These are phyloP conservation scores for Corynascus novoguineensis DNA, from an alignment of 495 filamentous ascomycete species.

Conservation along the genomic window DNA sequence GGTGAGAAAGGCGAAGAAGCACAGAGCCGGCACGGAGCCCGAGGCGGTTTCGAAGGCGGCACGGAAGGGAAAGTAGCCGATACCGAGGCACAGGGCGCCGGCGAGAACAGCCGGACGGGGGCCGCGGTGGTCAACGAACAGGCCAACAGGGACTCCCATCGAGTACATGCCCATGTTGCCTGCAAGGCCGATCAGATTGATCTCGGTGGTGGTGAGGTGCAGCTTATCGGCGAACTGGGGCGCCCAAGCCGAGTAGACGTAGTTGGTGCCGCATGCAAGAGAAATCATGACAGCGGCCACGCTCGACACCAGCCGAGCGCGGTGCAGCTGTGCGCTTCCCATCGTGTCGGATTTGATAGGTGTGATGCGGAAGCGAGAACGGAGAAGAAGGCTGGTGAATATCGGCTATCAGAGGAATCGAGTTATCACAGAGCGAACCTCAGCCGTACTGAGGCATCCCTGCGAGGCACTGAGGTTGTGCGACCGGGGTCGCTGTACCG, in stretches of 20 bases:
- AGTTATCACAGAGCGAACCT: not conserved
- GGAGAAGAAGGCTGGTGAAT: no score
- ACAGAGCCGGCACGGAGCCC: conserved; percentile 63
- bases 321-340: conserved; percentile 38
- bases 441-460: conserved; percentile 16
- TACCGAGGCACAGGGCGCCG: conserved; percentile 62
- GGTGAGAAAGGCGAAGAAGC: conserved; percentile 76
- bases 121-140: conserved; percentile 79
- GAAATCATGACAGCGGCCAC: conserved; percentile 81
- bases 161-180: conserved; percentile 96
- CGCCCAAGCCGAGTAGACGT: conserved; percentile 96
- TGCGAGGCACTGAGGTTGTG: not conserved
- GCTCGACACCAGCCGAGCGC: conserved; percentile 66
- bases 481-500: not conserved
- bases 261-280: conserved; percentile 85
- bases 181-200: conserved; percentile 82
- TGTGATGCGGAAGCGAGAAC: no score
- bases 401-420: no score
- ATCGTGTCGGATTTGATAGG: conserved; percentile 18
- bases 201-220: conserved; percentile 81
- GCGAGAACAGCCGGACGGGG: conserved; percentile 70
- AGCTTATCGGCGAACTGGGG: conserved; percentile 86
- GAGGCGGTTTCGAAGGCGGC: conserved; percentile 57
- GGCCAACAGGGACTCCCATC: conserved; percentile 81
- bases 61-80: conserved; percentile 79